phyloP scores from a whole-genome alignment of 2,329 filamentous ascomycete species.

The Colletotrichum navitas region DNA sequence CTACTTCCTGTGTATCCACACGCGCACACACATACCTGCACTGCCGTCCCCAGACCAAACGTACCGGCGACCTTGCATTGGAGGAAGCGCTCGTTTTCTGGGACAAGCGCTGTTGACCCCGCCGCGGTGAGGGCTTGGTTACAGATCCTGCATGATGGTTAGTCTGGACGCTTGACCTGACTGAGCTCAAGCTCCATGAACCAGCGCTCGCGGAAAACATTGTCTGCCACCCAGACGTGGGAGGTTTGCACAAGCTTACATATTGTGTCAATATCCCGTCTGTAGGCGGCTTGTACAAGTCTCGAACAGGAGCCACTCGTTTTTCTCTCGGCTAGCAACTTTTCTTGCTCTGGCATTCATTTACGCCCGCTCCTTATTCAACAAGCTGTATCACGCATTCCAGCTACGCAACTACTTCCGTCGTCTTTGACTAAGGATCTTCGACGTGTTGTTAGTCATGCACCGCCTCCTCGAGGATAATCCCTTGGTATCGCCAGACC shows the following conservation, averaged over 20 bases:
- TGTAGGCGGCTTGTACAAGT: background rate
- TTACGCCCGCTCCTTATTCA: conserved; percentile 1
- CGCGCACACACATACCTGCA: conserved; percentile 11
- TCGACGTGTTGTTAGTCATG: background rate
- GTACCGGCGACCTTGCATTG: conserved; percentile 24
- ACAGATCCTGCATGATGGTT: conserved; percentile 3
- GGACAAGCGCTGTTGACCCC: conserved; percentile 4
- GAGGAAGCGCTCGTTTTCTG: conserved; percentile 3
- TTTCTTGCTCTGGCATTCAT: background rate
- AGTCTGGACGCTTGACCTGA: conserved; percentile 17
- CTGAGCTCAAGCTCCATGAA: conserved; percentile 25
- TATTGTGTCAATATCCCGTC: background rate
- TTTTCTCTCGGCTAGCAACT: background rate
- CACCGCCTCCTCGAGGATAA: too few relatives aligned
- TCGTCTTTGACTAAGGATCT: background rate
- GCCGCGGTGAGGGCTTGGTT: conserved; percentile 1
- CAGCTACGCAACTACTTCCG: background rate
- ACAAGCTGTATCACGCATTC: background rate
- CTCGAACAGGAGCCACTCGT: background rate
- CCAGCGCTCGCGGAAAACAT: conserved; percentile 22
- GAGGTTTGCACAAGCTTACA: conserved; percentile 3
- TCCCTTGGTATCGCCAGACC: conserved; percentile 6
- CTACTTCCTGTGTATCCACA: conserved; percentile 14
- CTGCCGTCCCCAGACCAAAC: conserved; percentile 10
- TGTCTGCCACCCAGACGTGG: conserved; percentile 12